A percentile compares a stretch with the other conserved stretches of the same genome.
These are phyloP conservation scores for Iris macrosiphon DNA, from an alignment of 106 monocot genomes.

Conservation along the genomic window DNA sequence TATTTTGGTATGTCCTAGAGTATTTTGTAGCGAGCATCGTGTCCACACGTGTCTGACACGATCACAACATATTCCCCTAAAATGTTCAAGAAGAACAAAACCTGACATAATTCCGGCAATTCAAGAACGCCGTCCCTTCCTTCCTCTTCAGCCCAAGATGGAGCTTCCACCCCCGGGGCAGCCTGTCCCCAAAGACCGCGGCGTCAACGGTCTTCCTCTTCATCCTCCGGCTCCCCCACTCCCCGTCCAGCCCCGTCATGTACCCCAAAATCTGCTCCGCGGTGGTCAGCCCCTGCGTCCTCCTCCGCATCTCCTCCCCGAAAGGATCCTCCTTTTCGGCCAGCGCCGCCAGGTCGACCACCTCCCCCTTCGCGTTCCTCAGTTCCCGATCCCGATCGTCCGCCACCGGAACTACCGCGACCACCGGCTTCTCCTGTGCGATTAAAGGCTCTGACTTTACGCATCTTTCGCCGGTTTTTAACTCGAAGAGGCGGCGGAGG, in stretches of 20 bases:
- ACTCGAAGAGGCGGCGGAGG: slow-evolving; percentile 50
- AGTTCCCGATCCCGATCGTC: slow-evolving; percentile 7
- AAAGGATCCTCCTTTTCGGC: slow-evolving; percentile 11
- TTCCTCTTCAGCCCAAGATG: slow-evolving; percentile 24
- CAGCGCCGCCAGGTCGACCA: slow-evolving; percentile 12
- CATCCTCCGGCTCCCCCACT: slow-evolving; percentile 26
- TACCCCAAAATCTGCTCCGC: slow-evolving; percentile 20
- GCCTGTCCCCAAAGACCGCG: slow-evolving; percentile 8
- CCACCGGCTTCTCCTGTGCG: no score
- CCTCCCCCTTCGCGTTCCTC: slow-evolving; percentile 17
- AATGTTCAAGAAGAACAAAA: no score
- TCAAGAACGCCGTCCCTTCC: slow-evolving; percentile 17
- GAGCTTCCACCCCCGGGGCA: slow-evolving; percentile 19
- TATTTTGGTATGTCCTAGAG: no score
- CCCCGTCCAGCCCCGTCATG: slow-evolving; percentile 17
- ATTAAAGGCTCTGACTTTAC: no score
- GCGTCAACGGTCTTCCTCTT: slow-evolving; percentile 25
- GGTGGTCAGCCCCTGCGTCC: slow-evolving; percentile 19
- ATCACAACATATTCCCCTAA: no score
- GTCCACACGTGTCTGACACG: no score
- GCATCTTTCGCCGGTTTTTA: no score
- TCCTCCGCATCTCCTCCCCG: slow-evolving; percentile 14
- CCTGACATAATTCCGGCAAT: slow-evolving; percentile 30
- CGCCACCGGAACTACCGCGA: background rate
- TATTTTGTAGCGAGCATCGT: no score